Percentiles rank a stretch among this genome's conserved stretches.
Evolutionary conservation across 805 yeast genomes (phyloP).

Genomic region (Wickerhamomyces sydowiorum): DNA sequence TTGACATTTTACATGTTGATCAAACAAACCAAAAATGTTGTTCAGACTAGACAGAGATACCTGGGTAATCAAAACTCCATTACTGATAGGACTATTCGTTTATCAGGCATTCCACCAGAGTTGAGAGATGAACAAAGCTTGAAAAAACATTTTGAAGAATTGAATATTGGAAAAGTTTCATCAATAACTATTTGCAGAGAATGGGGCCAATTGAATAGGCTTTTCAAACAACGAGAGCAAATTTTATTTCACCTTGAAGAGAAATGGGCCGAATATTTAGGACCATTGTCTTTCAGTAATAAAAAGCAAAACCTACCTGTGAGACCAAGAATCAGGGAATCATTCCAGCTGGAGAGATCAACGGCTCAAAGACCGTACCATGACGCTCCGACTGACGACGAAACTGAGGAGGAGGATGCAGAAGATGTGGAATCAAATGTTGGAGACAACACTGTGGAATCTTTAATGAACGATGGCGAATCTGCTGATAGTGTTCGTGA

Average conservation of each 20-base stretch:
- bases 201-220: slow-evolving; percentile 68
- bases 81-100: slow-evolving; percentile 84
- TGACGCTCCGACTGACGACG: slow-evolving; percentile 9
- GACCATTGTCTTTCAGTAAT: slow-evolving; percentile 25
- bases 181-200: slow-evolving; percentile 78
- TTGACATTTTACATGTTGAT: slow-evolving; percentile 55
- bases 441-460: background rate
- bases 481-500: slow-evolving; percentile 15
- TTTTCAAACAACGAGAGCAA: slow-evolving; percentile 53
- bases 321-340: slow-evolving; percentile 18
- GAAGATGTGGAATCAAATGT: slow-evolving; percentile 3
- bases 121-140: slow-evolving; percentile 67
- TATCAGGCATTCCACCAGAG: slow-evolving; percentile 85
- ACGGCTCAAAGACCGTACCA: slow-evolving; percentile 9
- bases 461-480: slow-evolving; percentile 9
- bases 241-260: slow-evolving; percentile 57
- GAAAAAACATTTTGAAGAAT: slow-evolving; percentile 66
- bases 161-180: slow-evolving; percentile 77
- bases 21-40: slow-evolving; percentile 67
- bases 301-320: slow-evolving; percentile 16
- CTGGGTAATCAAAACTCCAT: slow-evolving; percentile 83
- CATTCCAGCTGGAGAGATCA: slow-evolving; percentile 16
- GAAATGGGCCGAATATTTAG: slow-evolving; percentile 66
- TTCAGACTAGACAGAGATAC: slow-evolving; percentile 70
- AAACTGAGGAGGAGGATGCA: slow-evolving; percentile 5